Conservation (phyloP, 1,284 basidiomycete genomes). For the Ustanciosporium gigantosporum region DNA sequence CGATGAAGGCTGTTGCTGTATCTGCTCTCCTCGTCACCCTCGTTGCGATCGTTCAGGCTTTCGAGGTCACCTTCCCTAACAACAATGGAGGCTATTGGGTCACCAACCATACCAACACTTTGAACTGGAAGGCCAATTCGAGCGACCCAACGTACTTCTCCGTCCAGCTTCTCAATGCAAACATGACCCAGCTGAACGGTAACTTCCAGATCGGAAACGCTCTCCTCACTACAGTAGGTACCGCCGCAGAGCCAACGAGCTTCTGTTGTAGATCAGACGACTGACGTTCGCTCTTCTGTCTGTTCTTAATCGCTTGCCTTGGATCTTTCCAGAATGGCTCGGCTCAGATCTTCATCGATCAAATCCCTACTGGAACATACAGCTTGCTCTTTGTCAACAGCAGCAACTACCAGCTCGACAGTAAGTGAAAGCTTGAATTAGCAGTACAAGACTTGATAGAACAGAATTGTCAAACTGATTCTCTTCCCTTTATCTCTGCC, state of each 20-base stretch:
- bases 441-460: too few relatives aligned
- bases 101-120: conserved; percentile 41
- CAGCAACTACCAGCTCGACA: conserved; percentile 43
- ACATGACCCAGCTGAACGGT: conserved; percentile 39
- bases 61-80: conserved; percentile 44
- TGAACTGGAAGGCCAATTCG: conserved; percentile 49
- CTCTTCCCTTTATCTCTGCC: too few relatives aligned
- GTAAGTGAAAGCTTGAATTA: too few relatives aligned
- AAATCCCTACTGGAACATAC: conserved; percentile 39
- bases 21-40: conserved; percentile 17
- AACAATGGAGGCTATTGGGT: conserved; percentile 45
- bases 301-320: neutral
- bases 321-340: conserved; percentile 18
- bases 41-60: conserved; percentile 23
- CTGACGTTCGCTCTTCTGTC: neutral
- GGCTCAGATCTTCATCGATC: conserved; percentile 41
- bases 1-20: conserved; percentile 23
- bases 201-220: conserved; percentile 51
- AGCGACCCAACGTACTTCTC: conserved; percentile 33
- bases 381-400: conserved; percentile 43
- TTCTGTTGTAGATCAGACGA: too few relatives aligned
- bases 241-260: neutral
- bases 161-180: conserved; percentile 40
- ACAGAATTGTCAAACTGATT: too few relatives aligned
- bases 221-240: conserved; percentile 16